Conservation (phyloP, 768 basidiomycete genomes). For the Postia placenta region DNA sequence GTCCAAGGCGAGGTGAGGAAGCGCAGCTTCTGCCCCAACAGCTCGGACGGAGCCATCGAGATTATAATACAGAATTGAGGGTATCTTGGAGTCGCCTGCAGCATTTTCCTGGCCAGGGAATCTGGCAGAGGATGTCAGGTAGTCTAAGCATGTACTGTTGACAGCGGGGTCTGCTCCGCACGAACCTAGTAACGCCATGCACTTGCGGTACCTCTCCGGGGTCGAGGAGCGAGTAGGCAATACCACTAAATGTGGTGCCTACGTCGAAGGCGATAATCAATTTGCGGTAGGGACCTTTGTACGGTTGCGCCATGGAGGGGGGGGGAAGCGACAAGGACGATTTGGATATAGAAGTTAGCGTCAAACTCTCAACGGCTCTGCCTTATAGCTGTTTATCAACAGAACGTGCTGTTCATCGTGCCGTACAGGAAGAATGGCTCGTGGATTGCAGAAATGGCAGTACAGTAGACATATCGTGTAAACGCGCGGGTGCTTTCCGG, state of each 20-base stretch:
- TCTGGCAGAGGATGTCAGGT: slow-evolving; percentile 16
- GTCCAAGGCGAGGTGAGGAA: background rate
- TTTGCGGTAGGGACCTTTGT: slow-evolving; percentile 34
- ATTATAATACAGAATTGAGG: slow-evolving; percentile 43
- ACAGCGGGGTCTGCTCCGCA: background rate
- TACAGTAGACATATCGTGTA: no score
- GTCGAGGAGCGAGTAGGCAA: slow-evolving; percentile 37
- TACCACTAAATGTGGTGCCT: slow-evolving; percentile 46
- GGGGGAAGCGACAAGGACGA: background rate
- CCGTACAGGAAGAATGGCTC: no score
- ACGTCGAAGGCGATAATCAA: slow-evolving; percentile 48
- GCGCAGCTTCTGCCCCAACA: slow-evolving; percentile 37
- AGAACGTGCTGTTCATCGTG: no score
- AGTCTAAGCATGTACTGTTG: no score
- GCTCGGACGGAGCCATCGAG: slow-evolving; percentile 31
- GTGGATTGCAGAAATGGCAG: no score
- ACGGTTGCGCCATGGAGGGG: slow-evolving; percentile 21
- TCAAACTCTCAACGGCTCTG: no score
- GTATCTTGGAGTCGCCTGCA: slow-evolving; percentile 40
- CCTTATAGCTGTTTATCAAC: no score
- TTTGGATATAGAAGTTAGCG: no score
- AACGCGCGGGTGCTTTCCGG: no score
- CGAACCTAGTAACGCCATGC: slow-evolving; percentile 39
- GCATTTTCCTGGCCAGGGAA: slow-evolving; percentile 34
- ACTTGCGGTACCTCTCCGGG: slow-evolving; percentile 29